Evolutionary conservation across 805 yeast species (phyloP), one percentile per base, ranked within the genome.

Genomic region (Metschnikowia continentalis): DNA sequence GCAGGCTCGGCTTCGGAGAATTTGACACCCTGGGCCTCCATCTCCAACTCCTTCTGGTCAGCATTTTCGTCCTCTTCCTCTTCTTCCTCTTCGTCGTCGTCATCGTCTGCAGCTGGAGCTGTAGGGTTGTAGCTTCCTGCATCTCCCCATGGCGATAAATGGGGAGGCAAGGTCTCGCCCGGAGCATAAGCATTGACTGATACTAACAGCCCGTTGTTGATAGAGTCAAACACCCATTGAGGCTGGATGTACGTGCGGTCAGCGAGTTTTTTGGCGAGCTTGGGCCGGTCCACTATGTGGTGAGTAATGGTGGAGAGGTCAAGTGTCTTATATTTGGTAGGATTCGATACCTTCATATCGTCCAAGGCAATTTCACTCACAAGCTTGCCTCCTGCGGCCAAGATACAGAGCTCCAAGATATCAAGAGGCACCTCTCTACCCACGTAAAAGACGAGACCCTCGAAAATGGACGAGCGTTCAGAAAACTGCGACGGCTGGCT

Each of bases 121-220:
- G 78, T 83, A 61, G 99, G 98, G 69, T 92, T 83, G 72, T 94
- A 94, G 49, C 84, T 86, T 61, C 86, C 90, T 44, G 91, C 80
- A 73, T 94, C 99, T 60, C 98, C 98, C 98, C 99, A 94, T 75
- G 99, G 99, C 47, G 96, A 88, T 63, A 94, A 76, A 70, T 94
- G 99, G 35, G 99, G 97, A 42, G 99, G 99, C 57, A 94, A 77
- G 4, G 89, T 75, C 72, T 92, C 97, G 50, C 99, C 99, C 5
- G 97, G 96, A 41, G 95, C 87, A 65, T 94, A 94, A 49, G 77
- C 78, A 49, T 85, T 83, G 20, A 89, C 96, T 17, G 94, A 82
- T 53, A 87, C 75, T 54, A 94, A 76, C 53, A 80, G 76, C 46
- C 82, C 80, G 70, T 86, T 86, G 74, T 94, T 94, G 54, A 94